phyloP scores from a whole-genome alignment of 129 eudicot genomes.

The Tagetes patula region DNA sequence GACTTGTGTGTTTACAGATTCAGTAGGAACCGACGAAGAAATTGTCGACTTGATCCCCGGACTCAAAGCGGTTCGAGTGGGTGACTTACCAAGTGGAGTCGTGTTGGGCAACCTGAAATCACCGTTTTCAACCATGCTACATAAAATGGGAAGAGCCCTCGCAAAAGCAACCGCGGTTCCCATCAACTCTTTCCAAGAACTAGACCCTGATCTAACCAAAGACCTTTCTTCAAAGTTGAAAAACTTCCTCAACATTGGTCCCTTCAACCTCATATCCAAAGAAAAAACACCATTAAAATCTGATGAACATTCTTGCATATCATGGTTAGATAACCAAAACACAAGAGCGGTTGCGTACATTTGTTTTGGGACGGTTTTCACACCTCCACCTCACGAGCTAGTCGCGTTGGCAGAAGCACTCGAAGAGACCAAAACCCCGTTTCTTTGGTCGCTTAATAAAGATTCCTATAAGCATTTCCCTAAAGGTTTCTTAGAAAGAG shows the following conservation, averaged over 20 bases:
- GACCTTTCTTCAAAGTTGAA: slow-evolving; percentile 45
- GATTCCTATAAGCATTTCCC: slow-evolving; percentile 39
- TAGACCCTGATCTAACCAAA: slow-evolving; percentile 44
- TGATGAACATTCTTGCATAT: slow-evolving; percentile 48
- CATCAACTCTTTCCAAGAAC: slow-evolving; percentile 57
- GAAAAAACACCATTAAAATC: neutral
- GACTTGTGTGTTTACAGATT: slow-evolving; percentile 16
- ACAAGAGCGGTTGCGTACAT: slow-evolving; percentile 52
- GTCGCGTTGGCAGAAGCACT: slow-evolving; percentile 58
- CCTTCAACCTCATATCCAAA: slow-evolving; percentile 43
- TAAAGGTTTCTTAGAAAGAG: slow-evolving; percentile 38
- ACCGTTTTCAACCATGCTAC: slow-evolving; percentile 47
- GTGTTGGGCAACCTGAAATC: slow-evolving; percentile 49
- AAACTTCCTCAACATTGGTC: slow-evolving; percentile 54
- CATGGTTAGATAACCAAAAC: slow-evolving; percentile 50
- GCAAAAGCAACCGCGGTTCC: slow-evolving; percentile 60
- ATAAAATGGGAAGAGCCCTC: slow-evolving; percentile 50
- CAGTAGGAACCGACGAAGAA: slow-evolving; percentile 37
- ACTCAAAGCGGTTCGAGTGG: slow-evolving; percentile 28
- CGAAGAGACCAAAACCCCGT: slow-evolving; percentile 41
- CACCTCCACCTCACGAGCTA: slow-evolving; percentile 55
- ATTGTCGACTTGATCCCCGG: slow-evolving; percentile 53
- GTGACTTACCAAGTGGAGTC: slow-evolving; percentile 57
- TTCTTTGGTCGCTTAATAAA: slow-evolving; percentile 61
- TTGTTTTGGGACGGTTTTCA: slow-evolving; percentile 52